phyloP scores from a whole-genome alignment of 495 filamentous ascomycete genomes.

The Lasiosphaeriaceae sp. region DNA sequence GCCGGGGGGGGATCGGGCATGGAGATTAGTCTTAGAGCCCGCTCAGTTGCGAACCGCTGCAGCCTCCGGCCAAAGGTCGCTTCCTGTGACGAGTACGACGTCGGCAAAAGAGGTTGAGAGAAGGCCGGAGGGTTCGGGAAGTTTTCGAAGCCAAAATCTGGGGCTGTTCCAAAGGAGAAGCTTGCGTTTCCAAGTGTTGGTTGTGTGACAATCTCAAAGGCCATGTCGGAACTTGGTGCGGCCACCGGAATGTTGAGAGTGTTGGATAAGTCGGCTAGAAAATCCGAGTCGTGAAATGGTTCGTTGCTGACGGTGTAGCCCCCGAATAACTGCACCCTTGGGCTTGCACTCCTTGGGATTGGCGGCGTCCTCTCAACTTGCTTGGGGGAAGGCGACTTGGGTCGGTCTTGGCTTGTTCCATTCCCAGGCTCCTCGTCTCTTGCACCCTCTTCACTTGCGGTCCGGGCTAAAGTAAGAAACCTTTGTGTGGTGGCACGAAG shows the following conservation, averaged over 20 bases:
- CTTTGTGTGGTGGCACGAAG: slow-evolving; percentile 41
- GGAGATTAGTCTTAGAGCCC: slow-evolving; percentile 56
- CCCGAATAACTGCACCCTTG: slow-evolving; percentile 6
- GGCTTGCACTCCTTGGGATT: not conserved
- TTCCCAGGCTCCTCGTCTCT: slow-evolving; percentile 20
- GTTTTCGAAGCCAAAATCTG: slow-evolving; percentile 16
- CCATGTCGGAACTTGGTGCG: not conserved
- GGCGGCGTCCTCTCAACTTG: not conserved
- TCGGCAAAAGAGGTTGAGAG: slow-evolving; percentile 33
- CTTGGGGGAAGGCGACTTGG: slow-evolving; percentile 3
- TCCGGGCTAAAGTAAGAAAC: slow-evolving; percentile 41
- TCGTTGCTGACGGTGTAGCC: slow-evolving; percentile 31
- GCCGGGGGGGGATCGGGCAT: slow-evolving; percentile 48
- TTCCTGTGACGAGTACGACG: slow-evolving; percentile 57
- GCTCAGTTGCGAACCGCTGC: slow-evolving; percentile 63
- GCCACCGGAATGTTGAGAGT: not conserved
- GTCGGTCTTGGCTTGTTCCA: not conserved
- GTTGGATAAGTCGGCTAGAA: slow-evolving; percentile 3
- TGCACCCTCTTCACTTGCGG: slow-evolving; percentile 29
- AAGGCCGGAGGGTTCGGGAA: slow-evolving; percentile 13
- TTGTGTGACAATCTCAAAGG: slow-evolving; percentile 33
- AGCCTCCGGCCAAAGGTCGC: slow-evolving; percentile 66
- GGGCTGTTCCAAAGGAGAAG: slow-evolving; percentile 22
- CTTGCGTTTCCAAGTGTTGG: slow-evolving; percentile 35
- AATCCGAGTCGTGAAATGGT: slow-evolving; percentile 7